Conservation (phyloP, 495 filamentous ascomycete genomes). For the Geopyxis carbonaria region DNA sequence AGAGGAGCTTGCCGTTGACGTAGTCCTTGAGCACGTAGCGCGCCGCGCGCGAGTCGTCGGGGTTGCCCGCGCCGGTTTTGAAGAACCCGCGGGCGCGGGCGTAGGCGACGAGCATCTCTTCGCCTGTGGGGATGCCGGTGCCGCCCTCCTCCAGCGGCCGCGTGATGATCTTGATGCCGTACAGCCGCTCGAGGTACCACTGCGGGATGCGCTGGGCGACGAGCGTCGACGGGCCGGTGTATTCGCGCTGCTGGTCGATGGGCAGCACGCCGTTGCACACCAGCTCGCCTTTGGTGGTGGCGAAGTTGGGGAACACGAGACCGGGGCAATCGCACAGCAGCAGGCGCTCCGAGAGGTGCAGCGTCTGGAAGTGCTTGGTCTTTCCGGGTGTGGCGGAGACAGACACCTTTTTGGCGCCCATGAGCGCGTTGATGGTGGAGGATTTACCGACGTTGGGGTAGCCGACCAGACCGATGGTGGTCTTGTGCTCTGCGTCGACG, state of each 20-base stretch:
- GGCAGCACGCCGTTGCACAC: conserved; percentile 92
- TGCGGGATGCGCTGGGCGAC: conserved; percentile 89
- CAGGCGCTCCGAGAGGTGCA: conserved; percentile 75
- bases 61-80: conserved; percentile 70
- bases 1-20: conserved; percentile 86
- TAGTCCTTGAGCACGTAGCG: conserved; percentile 91
- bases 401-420: conserved; percentile 95
- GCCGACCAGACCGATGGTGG: conserved; percentile 82
- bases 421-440: conserved; percentile 94
- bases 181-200: conserved; percentile 72
- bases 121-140: conserved; percentile 70
- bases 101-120: conserved; percentile 74
- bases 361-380: conserved; percentile 98
- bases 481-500: conserved; percentile 37
- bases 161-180: conserved; percentile 74
- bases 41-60: conserved; percentile 84
- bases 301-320: conserved; percentile 97
- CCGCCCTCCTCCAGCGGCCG: conserved; percentile 85
- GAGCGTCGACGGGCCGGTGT: conserved; percentile 68
- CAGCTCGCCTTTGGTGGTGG: conserved; percentile 87
- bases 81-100: conserved; percentile 77
- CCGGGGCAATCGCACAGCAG: conserved; percentile 96
- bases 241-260: conserved; percentile 93
- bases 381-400: conserved; percentile 96
- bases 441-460: conserved; percentile 99